A percentile compares a stretch with the other conserved stretches of the same genome.
Conservation (phyloP, 1,284 basidiomycete genomes). For the Fistulinella cinereoalba region DNA sequence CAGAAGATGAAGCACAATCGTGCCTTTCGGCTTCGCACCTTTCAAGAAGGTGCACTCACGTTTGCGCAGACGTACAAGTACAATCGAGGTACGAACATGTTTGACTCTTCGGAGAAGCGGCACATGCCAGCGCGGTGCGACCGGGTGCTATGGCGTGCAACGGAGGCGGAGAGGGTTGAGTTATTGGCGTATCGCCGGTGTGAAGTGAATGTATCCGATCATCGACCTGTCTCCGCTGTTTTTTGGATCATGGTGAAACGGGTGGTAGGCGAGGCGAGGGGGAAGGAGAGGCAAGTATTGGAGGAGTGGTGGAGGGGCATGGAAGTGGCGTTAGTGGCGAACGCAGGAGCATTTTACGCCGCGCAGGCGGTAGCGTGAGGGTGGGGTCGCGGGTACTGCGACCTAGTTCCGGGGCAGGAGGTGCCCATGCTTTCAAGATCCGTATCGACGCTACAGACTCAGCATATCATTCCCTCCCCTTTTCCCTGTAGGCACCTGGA, state of each 20-base stretch:
- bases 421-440: too few relatives aligned
- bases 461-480: too few relatives aligned
- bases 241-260: slow-evolving; percentile 74
- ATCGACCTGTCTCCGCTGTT: slow-evolving; percentile 81
- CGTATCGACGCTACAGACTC: too few relatives aligned
- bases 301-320: slow-evolving; percentile 57
- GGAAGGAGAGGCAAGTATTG: slow-evolving; percentile 52
- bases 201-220: slow-evolving; percentile 83
- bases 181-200: slow-evolving; percentile 73
- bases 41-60: slow-evolving; percentile 78
- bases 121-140: slow-evolving; percentile 97
- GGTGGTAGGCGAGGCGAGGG: slow-evolving; percentile 58
- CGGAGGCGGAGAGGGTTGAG: slow-evolving; percentile 53
- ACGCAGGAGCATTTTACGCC: slow-evolving; percentile 54
- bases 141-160: slow-evolving; percentile 81
- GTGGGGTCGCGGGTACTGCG: too few relatives aligned
- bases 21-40: slow-evolving; percentile 80
- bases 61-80: slow-evolving; percentile 97
- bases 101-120: slow-evolving; percentile 86
- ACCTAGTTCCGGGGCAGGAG: too few relatives aligned
- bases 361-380: slow-evolving; percentile 32
- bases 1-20: slow-evolving; percentile 86
- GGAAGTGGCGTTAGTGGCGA: slow-evolving; percentile 52
- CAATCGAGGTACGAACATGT: slow-evolving; percentile 73
- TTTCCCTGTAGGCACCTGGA: too few relatives aligned